A percentile compares a stretch with the other conserved stretches of the same genome.
Conservation (phyloP, 768 basidiomycete genomes). For the Lactarius evosmus region DNA sequence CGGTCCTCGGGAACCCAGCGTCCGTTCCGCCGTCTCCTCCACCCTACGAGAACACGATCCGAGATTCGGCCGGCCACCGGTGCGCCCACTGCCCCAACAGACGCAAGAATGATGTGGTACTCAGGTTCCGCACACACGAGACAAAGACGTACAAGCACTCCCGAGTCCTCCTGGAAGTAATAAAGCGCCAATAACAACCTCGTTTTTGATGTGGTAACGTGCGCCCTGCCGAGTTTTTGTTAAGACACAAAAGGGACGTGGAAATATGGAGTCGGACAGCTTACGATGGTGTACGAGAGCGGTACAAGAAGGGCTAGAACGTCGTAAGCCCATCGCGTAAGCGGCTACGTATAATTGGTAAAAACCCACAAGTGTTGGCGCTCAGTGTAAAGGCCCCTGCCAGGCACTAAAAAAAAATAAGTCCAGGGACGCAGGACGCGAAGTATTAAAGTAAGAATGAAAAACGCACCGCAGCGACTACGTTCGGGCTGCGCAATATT, state of each 20-base stretch:
- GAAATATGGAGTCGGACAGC: slow-evolving; percentile 27
- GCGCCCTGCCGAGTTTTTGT: slow-evolving; percentile 43
- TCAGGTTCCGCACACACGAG: neutral
- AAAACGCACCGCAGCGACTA: slow-evolving; percentile 49
- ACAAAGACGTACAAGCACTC: slow-evolving; percentile 46
- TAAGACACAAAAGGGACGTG: neutral
- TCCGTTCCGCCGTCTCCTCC: slow-evolving; percentile 49
- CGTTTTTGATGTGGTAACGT: slow-evolving; percentile 53
- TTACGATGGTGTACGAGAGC: slow-evolving; percentile 62
- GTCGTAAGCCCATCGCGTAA: neutral
- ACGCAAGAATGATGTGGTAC: neutral
- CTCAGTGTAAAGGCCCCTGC: slow-evolving; percentile 36
- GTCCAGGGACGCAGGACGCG: neutral
- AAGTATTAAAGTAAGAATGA: neutral
- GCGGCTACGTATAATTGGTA: neutral
- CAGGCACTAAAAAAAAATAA: slow-evolving; percentile 42
- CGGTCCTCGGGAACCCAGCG: slow-evolving; percentile 69
- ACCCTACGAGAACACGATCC: slow-evolving; percentile 48
- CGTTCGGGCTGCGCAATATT: slow-evolving; percentile 57
- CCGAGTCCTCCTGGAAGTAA: slow-evolving; percentile 61
- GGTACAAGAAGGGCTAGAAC: slow-evolving; percentile 49
- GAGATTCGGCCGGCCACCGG: slow-evolving; percentile 58
- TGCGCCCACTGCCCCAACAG: slow-evolving; percentile 48
- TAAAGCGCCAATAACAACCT: slow-evolving; percentile 55
- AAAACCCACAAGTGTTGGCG: slow-evolving; percentile 39